These are phyloP conservation scores for carrot (Daucus carota) DNA, from an alignment of 129 eudicot genomes.

Conservation along the genomic window DNA sequence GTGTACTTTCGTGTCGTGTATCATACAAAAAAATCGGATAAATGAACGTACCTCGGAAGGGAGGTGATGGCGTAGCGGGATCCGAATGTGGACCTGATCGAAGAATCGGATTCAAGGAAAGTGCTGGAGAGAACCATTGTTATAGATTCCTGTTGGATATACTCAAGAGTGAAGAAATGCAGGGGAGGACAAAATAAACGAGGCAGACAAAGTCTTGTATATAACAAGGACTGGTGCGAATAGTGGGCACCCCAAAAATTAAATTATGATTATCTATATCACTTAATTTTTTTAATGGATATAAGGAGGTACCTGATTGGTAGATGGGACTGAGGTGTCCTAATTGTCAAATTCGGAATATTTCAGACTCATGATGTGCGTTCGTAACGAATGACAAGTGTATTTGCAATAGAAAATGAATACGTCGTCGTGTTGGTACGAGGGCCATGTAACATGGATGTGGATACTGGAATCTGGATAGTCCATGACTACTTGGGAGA, in stretches of 20 bases:
- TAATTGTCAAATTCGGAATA: background rate
- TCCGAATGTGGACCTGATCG: background rate
- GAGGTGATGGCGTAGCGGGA: background rate
- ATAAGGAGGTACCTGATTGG: background rate
- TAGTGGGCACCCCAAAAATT: background rate
- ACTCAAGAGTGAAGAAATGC: background rate
- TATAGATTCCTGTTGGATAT: too few species aligned
- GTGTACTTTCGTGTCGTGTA: too few species aligned
- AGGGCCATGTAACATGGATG: background rate
- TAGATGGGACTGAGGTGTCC: background rate
- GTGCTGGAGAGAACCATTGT: background rate
- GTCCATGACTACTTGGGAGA: too few species aligned
- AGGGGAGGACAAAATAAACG: background rate
- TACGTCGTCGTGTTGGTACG: background rate
- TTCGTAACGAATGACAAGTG: background rate
- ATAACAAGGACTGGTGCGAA: background rate
- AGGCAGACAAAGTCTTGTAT: background rate
- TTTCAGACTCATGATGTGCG: background rate
- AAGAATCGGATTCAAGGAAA: background rate
- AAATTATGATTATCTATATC: background rate
- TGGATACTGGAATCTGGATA: too few species aligned
- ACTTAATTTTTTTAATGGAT: background rate
- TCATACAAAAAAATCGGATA: too few species aligned
- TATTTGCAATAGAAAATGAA: background rate
- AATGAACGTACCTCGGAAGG: constrained; percentile 3